Base-by-base conservation (phyloP, 768 basidiomycete genomes). In the Rhodotorula toruloides region DNA sequence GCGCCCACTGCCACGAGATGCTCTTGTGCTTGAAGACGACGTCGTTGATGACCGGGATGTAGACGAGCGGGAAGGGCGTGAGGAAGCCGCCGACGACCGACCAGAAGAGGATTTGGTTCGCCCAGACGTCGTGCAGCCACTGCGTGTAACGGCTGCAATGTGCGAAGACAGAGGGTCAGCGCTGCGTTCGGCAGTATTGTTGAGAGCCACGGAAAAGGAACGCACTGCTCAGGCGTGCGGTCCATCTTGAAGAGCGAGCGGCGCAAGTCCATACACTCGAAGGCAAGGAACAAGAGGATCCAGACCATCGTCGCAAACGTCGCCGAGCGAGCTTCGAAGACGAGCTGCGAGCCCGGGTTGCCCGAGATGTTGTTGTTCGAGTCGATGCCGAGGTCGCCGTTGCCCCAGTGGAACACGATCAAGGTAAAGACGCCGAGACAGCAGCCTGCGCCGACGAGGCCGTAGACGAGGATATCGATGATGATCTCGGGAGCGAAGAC, bases 311-410 rank as follows among this genome's bases (percentile, higher is more conserved):
- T 76, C 11, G 79, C 74, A 58, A 79, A 80, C 21, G 77, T 77
- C 4, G 79, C 76, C 0, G 75, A 75, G 49, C 80, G 78, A 19
- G 78, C 79, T 29, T 76, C 74, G 74, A 77, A 81, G 14, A 80
- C 77, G 39, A 77, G 74, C 31, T 73, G 61, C 46, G 79, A 80
- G 5, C 71, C 67, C n/a, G 63, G 68, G 47, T 73, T 63, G 55
- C 77, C 76, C 19, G 61, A 64, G 48, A 76, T 77, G 67, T 77
- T 77, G 68, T 67, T 59, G 70, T 67, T 67, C 78, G 67, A 63
- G 54, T 68, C 37, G 40, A 27, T 2, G 40, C 60, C 46, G 21
- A 42, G 37, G 29, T 40, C 27, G 37, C 58, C 48, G 27, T 54
- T 31, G 31, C 40, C 42, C 11, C 5, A 29, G 17, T 19, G 58